These are phyloP conservation scores for Ogataea parapolymorpha DNA, from an alignment of 805 yeast species.

Conservation along the genomic window DNA sequence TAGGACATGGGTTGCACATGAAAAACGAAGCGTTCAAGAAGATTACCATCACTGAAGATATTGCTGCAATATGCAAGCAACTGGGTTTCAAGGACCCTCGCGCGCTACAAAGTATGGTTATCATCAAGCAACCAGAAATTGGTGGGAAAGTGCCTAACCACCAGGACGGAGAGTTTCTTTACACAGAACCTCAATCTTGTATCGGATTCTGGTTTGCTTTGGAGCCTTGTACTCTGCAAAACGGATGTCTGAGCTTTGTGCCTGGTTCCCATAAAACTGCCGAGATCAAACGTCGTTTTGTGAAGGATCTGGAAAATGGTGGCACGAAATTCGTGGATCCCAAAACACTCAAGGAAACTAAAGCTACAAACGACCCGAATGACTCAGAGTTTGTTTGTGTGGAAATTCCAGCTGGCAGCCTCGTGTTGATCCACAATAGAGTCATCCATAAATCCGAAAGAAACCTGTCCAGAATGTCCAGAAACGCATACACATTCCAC, in stretches of 20 bases:
- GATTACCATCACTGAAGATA: constrained; percentile 50
- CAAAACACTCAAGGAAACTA: constrained; percentile 20
- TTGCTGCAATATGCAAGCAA: constrained; percentile 48
- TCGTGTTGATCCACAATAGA: constrained; percentile 67
- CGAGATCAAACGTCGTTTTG: constrained; percentile 61
- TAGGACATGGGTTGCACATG: constrained; percentile 75
- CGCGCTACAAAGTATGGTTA: constrained; percentile 74
- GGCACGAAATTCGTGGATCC: constrained; percentile 56
- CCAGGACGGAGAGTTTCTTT: constrained; percentile 71
- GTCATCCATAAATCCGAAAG: constrained; percentile 69
- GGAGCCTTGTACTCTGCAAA: constrained; percentile 62
- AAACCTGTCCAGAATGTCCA: constrained; percentile 51
- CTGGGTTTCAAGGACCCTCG: constrained; percentile 61
- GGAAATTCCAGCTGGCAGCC: constrained; percentile 67
- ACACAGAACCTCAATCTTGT: constrained; percentile 67
- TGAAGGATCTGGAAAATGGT: constrained; percentile 45
- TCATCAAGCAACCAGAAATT: constrained; percentile 72
- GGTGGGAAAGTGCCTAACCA: constrained; percentile 77
- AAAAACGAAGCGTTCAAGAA: constrained; percentile 45
- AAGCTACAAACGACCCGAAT: constrained; percentile 27
- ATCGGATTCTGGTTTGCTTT: constrained; percentile 81
- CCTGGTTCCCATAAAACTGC: constrained; percentile 67
- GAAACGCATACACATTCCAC: constrained; percentile 80
- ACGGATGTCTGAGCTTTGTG: constrained; percentile 66
- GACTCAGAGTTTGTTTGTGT: constrained; percentile 45